Conservation (phyloP, 768 basidiomycete genomes). For the Psilocybe subaeruginosa region DNA sequence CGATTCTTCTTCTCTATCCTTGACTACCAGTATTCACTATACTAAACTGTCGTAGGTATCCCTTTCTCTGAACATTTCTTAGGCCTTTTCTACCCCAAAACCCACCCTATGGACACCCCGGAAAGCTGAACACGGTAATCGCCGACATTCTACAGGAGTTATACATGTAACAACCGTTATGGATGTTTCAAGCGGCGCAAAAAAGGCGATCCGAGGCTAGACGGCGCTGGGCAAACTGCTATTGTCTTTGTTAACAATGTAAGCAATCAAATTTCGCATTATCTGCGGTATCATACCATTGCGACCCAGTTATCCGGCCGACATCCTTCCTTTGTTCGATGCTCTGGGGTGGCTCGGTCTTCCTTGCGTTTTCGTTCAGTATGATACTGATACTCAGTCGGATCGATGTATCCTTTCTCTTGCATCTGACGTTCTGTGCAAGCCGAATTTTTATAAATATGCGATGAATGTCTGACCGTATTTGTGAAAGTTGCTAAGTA, state of each 20-base stretch:
- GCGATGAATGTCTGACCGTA: neutral
- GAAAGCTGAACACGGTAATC: constrained; percentile 5
- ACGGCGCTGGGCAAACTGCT: neutral
- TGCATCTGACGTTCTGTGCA: neutral
- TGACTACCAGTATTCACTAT: constrained; percentile 1
- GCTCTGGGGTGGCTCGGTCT: neutral
- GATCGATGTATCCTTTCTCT: neutral
- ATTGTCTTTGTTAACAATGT: neutral
- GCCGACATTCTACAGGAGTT: constrained; percentile 2
- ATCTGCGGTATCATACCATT: neutral
- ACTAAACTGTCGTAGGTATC: neutral
- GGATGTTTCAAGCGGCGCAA: constrained; percentile 4
- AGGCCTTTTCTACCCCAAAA: neutral
- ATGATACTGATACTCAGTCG: neutral
- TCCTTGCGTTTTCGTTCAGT: neutral
- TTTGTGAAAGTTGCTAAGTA: neutral
- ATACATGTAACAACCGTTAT: neutral
- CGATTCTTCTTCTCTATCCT: neutral
- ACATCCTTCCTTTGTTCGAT: constrained; percentile 7
- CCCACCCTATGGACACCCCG: neutral
- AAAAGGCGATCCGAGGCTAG: neutral
- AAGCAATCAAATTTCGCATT: neutral
- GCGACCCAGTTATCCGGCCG: constrained; percentile 9
- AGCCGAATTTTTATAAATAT: neutral
- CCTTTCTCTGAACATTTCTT: neutral